Conservation (phyloP, 1,284 basidiomycete species). For the Trichosporon faecale region DNA sequence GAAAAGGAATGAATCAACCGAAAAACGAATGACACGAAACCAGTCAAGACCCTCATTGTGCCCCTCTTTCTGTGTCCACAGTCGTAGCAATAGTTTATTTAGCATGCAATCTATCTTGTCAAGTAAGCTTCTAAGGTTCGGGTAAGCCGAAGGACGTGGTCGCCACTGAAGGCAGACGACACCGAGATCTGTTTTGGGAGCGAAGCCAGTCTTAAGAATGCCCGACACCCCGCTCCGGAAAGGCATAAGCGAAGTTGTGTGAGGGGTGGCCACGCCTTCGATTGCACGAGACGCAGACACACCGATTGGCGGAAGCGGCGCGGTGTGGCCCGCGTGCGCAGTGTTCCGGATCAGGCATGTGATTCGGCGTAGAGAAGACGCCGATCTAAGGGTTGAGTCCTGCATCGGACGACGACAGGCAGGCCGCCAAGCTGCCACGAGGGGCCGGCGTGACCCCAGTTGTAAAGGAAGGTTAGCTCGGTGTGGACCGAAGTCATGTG, state of each 20-base stretch:
- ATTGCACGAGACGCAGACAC: background rate
- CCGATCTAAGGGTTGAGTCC: background rate
- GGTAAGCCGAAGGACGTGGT: background rate
- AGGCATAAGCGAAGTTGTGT: background rate
- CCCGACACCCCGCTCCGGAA: background rate
- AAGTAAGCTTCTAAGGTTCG: background rate
- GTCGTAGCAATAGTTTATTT: conserved; percentile 9
- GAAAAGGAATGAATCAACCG: background rate
- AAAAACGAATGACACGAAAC: conserved; percentile 8
- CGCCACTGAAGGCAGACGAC: background rate
- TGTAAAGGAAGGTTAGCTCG: too few species aligned
- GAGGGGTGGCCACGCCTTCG: background rate
- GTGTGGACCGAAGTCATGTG: background rate
- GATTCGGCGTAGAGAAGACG: background rate
- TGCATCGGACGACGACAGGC: background rate
- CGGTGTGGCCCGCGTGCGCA: background rate
- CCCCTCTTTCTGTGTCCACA: background rate
- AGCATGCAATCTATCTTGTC: conserved; percentile 8
- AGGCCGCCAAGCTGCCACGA: too few species aligned
- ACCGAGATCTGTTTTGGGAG: background rate
- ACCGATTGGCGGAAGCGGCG: background rate
- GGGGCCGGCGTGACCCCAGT: too few species aligned
- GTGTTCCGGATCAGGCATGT: background rate
- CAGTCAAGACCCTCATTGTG: conserved; percentile 1
- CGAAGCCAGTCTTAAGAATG: background rate